phyloP scores from a whole-genome alignment of 805 yeast genomes.

The Candida maris region DNA sequence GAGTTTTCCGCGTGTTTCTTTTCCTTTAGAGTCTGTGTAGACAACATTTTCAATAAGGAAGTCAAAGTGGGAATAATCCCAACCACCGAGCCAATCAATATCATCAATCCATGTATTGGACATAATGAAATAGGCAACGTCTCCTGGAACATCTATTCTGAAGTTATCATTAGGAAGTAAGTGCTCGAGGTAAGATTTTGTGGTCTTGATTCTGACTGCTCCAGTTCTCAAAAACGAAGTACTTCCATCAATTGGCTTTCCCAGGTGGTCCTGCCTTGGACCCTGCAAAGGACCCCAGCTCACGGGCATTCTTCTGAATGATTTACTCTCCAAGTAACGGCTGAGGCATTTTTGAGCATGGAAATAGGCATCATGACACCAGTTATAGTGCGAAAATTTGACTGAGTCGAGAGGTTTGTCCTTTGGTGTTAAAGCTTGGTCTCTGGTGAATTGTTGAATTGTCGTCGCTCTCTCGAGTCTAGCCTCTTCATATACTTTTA shows the following conservation, averaged over 20 bases:
- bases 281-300: conserved; percentile 10
- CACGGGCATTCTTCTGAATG: conserved; percentile 8
- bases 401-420: conserved; percentile 3
- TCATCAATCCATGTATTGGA: conserved; percentile 11
- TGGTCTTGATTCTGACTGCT: conserved; percentile 6
- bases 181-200: conserved; percentile 8
- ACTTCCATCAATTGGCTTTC: conserved; percentile 8
- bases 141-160: conserved; percentile 7
- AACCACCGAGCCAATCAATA: conserved; percentile 12
- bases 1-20: conserved; percentile 6
- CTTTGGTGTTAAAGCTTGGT: conserved; percentile 5
- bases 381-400: conserved; percentile 7
- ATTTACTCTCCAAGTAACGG: conserved; percentile 7
- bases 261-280: conserved; percentile 9
- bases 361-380: conserved; percentile 10
- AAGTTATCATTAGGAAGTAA: conserved; percentile 9
- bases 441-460: conserved; percentile 18
- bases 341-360: conserved; percentile 6
- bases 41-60: conserved; percentile 9
- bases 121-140: conserved; percentile 4
- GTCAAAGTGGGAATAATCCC: conserved; percentile 11
- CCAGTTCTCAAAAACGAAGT: conserved; percentile 8
- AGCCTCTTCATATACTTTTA: conserved; percentile 24
- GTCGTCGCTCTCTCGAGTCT: conserved; percentile 28
- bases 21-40: conserved; percentile 8